Percentiles rank a stretch among this genome's conserved stretches.
phyloP scores from a whole-genome alignment of 495 filamentous ascomycete species.

The Aspergillus avenaceus region DNA sequence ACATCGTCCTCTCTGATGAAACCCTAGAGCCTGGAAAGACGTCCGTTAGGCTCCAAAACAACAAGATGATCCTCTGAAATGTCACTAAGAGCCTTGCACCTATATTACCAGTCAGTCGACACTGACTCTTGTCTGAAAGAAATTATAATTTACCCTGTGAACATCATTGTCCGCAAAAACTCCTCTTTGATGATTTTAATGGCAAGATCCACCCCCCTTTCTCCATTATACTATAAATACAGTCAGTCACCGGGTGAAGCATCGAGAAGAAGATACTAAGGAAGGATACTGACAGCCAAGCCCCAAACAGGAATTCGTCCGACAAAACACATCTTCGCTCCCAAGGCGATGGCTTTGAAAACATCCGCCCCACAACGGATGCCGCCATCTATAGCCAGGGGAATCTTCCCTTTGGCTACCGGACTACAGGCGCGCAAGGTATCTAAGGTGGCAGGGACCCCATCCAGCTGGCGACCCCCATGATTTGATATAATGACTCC shows the following conservation, averaged over 20 bases:
- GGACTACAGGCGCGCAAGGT: constrained; percentile 85
- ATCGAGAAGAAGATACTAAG: constrained; percentile 10
- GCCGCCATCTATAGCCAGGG: constrained; percentile 81
- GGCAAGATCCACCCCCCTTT: background rate
- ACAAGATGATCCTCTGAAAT: background rate
- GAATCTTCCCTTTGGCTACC: constrained; percentile 69
- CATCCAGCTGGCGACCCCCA: constrained; percentile 88
- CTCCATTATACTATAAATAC: constrained; percentile 1
- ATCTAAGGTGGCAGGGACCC: constrained; percentile 74
- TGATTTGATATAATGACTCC: constrained; percentile 89
- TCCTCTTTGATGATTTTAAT: background rate
- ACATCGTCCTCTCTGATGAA: too few relatives aligned
- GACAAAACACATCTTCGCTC: constrained; percentile 75
- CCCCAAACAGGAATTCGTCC: constrained; percentile 76
- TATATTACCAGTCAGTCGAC: background rate
- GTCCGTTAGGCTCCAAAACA: background rate
- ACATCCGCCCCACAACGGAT: constrained; percentile 81
- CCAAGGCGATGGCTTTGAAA: constrained; percentile 82
- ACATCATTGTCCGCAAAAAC: constrained; percentile 2
- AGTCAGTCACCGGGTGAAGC: background rate
- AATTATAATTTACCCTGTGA: background rate
- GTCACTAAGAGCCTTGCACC: background rate
- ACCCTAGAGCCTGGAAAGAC: background rate
- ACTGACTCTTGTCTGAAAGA: background rate
- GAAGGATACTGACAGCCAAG: constrained; percentile 29